These are phyloP conservation scores for Apiospora aurea DNA, from an alignment of 2,329 filamentous ascomycete species.

Conservation along the genomic window DNA sequence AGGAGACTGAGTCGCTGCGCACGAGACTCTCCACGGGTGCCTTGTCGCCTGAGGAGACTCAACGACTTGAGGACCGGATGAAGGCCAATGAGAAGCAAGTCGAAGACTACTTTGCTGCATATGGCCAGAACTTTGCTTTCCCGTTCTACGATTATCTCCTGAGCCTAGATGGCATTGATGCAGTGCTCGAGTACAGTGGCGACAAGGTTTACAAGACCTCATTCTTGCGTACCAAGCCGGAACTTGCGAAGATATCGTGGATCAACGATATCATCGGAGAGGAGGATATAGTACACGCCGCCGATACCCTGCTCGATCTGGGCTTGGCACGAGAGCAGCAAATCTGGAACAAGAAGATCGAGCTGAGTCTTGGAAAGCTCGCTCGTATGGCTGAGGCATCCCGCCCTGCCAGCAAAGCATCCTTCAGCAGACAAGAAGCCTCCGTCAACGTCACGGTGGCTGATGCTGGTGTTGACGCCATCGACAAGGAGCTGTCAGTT, in stretches of 20 bases:
- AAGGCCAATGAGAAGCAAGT: slow-evolving; percentile 57
- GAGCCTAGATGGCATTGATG: slow-evolving; percentile 67
- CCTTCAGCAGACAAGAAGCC: slow-evolving; percentile 37
- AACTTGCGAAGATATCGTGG: slow-evolving; percentile 84
- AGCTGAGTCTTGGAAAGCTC: slow-evolving; percentile 88
- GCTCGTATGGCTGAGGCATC: slow-evolving; percentile 70
- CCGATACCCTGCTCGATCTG: slow-evolving; percentile 72
- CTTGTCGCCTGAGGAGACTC: slow-evolving; percentile 43
- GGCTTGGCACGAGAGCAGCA: slow-evolving; percentile 77
- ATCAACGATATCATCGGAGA: slow-evolving; percentile 89
- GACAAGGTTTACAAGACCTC: slow-evolving; percentile 77
- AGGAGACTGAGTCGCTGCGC: slow-evolving; percentile 56
- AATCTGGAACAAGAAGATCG: slow-evolving; percentile 92
- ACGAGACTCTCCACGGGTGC: slow-evolving; percentile 44
- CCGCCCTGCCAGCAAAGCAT: slow-evolving; percentile 40
- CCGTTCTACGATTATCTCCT: slow-evolving; percentile 85
- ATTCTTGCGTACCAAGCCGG: slow-evolving; percentile 76
- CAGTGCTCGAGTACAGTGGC: slow-evolving; percentile 73
- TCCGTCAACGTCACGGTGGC: slow-evolving; percentile 34
- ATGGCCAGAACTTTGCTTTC: slow-evolving; percentile 72
- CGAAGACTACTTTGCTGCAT: slow-evolving; percentile 64
- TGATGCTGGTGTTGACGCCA: slow-evolving; percentile 51
- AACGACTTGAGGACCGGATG: slow-evolving; percentile 51
- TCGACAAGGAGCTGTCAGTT: slow-evolving; percentile 71
- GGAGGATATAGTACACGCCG: slow-evolving; percentile 76